These are phyloP conservation scores for Firmiana major DNA, from an alignment of 345 rosid species.

Conservation along the genomic window DNA sequence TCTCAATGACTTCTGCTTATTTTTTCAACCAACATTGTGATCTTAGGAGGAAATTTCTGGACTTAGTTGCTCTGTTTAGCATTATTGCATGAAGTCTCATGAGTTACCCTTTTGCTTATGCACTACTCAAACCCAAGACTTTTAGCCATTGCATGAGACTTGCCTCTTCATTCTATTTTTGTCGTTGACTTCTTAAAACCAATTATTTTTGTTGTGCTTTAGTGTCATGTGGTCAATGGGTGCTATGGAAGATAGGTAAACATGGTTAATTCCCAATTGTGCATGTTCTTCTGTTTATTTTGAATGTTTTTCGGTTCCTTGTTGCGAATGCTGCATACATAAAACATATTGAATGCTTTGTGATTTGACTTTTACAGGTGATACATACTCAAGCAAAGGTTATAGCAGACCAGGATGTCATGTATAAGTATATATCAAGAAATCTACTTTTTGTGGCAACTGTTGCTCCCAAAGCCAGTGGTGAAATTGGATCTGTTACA, in stretches of 20 bases:
- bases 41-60: not conserved
- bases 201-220: not conserved
- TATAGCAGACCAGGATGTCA: slow-evolving; percentile 76
- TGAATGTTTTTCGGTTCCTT: not conserved
- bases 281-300: not conserved
- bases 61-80: not conserved
- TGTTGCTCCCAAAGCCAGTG: slow-evolving; percentile 82
- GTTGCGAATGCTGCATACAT: not conserved
- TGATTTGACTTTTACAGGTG: slow-evolving; percentile 47
- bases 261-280: not conserved
- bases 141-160: not conserved
- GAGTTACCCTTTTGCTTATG: not conserved
- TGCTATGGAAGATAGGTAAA: not conserved
- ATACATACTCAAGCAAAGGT: slow-evolving; percentile 98
- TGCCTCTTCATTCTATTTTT: not conserved
- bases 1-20: not conserved
- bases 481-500: slow-evolving; percentile 76
- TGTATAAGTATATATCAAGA: slow-evolving; percentile 86
- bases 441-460: slow-evolving; percentile 90
- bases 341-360: not conserved
- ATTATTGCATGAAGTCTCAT: not conserved
- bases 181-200: not conserved
- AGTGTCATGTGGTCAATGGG: not conserved
- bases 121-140: not conserved
- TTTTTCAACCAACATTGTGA: not conserved